These are phyloP conservation scores for Lagerstroemia speciosa DNA, from an alignment of 345 rosid species.

Conservation along the genomic window DNA sequence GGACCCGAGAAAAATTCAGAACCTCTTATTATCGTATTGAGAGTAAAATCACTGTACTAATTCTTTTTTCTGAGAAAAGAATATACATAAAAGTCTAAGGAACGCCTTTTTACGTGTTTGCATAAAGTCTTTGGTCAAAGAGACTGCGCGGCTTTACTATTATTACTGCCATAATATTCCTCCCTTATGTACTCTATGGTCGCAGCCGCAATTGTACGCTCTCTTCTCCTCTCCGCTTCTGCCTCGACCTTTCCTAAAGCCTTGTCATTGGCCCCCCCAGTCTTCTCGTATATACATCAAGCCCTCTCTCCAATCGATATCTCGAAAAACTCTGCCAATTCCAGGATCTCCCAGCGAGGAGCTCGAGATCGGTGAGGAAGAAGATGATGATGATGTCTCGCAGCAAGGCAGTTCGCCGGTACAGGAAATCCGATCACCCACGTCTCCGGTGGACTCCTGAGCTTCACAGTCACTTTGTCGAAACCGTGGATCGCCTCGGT, in stretches of 20 bases:
- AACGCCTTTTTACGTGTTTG: conserved; percentile 3
- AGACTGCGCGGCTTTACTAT: conserved; percentile 8
- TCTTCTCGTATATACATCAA: neutral
- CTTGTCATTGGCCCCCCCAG: neutral
- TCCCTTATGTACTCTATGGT: too few species aligned
- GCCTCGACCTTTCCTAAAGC: neutral
- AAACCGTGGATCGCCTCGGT: conserved; percentile 29
- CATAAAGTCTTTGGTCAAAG: conserved; percentile 21
- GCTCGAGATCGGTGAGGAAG: conserved; percentile 12
- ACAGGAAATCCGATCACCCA: conserved; percentile 32
- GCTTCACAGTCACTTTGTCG: conserved; percentile 33
- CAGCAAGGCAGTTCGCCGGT: conserved; percentile 20
- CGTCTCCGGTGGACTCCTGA: conserved; percentile 41
- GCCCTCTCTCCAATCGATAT: neutral
- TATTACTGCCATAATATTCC: too few species aligned
- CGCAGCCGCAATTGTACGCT: too few species aligned
- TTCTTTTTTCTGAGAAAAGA: too few species aligned
- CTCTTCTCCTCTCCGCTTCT: too few species aligned
- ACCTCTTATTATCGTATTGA: too few species aligned
- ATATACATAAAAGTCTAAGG: neutral
- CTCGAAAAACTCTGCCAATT: neutral
- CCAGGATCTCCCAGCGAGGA: neutral
- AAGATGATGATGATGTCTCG: conserved; percentile 6
- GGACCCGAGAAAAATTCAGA: too few species aligned
- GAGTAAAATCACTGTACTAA: too few species aligned